Base-by-base conservation (phyloP, 2,329 filamentous ascomycete species). In the Aspergillus novofumigatus region DNA sequence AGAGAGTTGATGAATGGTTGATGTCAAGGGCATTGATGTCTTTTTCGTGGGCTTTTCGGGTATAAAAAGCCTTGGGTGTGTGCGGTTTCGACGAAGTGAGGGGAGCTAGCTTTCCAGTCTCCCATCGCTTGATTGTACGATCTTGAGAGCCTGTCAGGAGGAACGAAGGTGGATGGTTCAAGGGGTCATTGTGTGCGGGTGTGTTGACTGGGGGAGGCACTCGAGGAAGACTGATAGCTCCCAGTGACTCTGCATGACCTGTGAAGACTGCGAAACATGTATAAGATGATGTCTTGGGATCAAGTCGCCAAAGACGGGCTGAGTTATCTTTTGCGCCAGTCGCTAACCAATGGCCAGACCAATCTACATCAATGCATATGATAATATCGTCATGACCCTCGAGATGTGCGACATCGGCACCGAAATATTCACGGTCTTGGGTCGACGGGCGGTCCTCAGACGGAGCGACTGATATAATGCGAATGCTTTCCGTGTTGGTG, bases 291-390 rank as follows among this genome's bases (percentile, higher is more conserved):
- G 86, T 88, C 21, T 81, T 81, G 0, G 88, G 84, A 69, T 97
- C 93, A 26, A 99, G 79, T 53, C 89, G 83, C 94, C 94, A 99
- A 38, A 99, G 77, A 62, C 90, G 87, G 20, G 93, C 94, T 2
- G 90, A 94, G 69, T 97, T 99, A 72, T 99, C 94, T 76, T 99
- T 99, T 23, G 94, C 91, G 53, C 93, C 94, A 1, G 94, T 97
- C 11, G 89, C 93, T 42, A 99, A 84, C 94, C 94, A 99, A 72
- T 94, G 87, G 0, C 95, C 95, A 9, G 94, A 97, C 91, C 92
- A 96, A 75, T 99, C 94, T 2, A 91, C 87, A 70, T 97, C 92
- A 44, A 99, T 80, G 57, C 92, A 92, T 65, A 99, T 96, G 59
- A 99, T 90, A 52, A 99, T 97, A 65, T 99, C 94, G 51, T 92